These are phyloP conservation scores for Ustilago trichophora DNA, from an alignment of 1,284 basidiomycete species.

Conservation along the genomic window DNA sequence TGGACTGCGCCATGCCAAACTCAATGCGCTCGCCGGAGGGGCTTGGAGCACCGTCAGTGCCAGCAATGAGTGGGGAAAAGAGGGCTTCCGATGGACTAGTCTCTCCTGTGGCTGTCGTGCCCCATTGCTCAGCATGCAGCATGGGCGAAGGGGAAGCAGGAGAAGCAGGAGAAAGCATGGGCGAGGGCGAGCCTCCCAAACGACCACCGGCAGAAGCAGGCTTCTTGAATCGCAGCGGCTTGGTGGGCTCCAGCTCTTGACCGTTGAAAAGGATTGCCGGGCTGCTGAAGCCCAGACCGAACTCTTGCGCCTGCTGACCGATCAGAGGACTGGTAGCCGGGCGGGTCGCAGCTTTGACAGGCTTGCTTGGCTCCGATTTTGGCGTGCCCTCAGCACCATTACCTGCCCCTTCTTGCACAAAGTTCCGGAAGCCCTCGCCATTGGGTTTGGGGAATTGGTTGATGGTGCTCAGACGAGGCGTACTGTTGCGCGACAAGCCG, in stretches of 20 bases:
- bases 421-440: slow-evolving; percentile 8
- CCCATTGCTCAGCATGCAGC: slow-evolving; percentile 35
- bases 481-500: slow-evolving; percentile 23
- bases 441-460: slow-evolving; percentile 30
- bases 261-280: slow-evolving; percentile 47
- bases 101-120: background rate
- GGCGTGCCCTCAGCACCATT: slow-evolving; percentile 20
- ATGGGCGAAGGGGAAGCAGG: slow-evolving; percentile 35
- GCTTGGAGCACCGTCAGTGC: background rate
- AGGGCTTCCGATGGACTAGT: slow-evolving; percentile 3
- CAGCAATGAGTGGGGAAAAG: slow-evolving; percentile 23
- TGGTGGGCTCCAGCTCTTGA: slow-evolving; percentile 32
- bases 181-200: slow-evolving; percentile 27
- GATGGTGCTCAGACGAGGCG: slow-evolving; percentile 28
- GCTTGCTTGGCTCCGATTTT: slow-evolving; percentile 9
- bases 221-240: slow-evolving; percentile 35
- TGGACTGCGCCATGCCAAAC: slow-evolving; percentile 15
- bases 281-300: slow-evolving; percentile 22
- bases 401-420: too few species aligned
- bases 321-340: slow-evolving; percentile 27
- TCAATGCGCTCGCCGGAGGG: slow-evolving; percentile 27
- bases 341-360: slow-evolving; percentile 4
- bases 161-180: slow-evolving; percentile 14
- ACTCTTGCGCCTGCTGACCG: slow-evolving; percentile 6
- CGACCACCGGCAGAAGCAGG: slow-evolving; percentile 27